These are phyloP conservation scores for Entomortierella lignicola DNA, from an alignment of 192 early-diverging fungal species.

Conservation along the genomic window DNA sequence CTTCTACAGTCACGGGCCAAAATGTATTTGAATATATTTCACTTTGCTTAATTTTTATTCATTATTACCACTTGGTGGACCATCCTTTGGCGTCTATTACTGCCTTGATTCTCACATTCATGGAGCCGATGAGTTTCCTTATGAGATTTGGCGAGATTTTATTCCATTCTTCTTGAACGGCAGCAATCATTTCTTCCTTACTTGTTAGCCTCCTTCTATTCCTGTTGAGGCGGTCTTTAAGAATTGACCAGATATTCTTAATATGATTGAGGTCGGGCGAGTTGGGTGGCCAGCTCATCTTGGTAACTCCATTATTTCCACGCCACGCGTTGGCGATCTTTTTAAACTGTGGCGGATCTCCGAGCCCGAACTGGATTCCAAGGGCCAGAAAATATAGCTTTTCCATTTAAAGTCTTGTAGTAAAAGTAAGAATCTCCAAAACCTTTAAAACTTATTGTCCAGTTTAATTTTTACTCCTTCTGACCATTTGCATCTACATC, in stretches of 20 bases:
- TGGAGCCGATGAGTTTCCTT: background rate
- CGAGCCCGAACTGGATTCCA: too few relatives aligned
- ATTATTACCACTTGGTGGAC: background rate
- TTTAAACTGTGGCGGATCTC: slow-evolving; percentile 8
- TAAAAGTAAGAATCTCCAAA: too few relatives aligned
- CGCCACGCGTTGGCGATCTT: background rate
- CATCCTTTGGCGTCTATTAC: background rate
- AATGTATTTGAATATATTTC: background rate
- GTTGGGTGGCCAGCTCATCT: slow-evolving; percentile 5
- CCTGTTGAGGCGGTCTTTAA: slow-evolving; percentile 5
- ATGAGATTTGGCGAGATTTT: background rate
- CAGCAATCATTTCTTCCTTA: background rate
- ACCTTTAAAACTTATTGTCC: too few relatives aligned
- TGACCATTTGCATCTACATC: too few relatives aligned
- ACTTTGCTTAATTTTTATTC: background rate
- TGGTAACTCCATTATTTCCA: background rate
- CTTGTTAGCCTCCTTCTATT: background rate
- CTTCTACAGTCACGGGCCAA: too few relatives aligned
- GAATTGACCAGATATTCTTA: slow-evolving; percentile 4
- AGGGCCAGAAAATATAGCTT: too few relatives aligned
- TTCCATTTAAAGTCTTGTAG: too few relatives aligned
- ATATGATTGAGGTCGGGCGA: slow-evolving; percentile 10
- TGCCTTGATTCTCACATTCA: background rate
- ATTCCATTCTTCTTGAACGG: slow-evolving; percentile 1
- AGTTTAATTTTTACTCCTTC: too few relatives aligned